Evolutionary conservation across 305 asterid genomes (phyloP).

Genomic region (Euphrasia arctica): DNA sequence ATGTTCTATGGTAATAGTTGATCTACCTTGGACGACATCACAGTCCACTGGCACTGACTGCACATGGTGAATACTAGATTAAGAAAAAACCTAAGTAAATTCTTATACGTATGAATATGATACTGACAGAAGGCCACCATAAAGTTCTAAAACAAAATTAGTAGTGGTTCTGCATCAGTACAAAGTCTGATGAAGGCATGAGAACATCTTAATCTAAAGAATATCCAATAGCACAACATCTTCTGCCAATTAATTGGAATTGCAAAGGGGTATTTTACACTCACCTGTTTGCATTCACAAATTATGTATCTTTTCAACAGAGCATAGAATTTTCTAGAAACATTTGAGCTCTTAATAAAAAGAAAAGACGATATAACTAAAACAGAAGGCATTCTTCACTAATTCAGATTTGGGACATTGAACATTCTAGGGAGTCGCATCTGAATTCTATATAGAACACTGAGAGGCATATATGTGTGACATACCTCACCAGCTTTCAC

Average conservation of each 20-base stretch:
- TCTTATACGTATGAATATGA: conserved; percentile 6
- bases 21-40: conserved; percentile 85
- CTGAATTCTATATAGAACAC: conserved; percentile 1
- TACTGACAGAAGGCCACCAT: conserved; percentile 17
- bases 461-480: conserved; percentile 7
- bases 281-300: neutral
- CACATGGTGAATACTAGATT: conserved; percentile 33
- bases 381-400: neutral
- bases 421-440: neutral
- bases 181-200: neutral
- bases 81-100: conserved; percentile 21
- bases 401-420: conserved; percentile 8
- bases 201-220: conserved; percentile 8
- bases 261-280: neutral
- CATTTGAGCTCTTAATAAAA: neutral
- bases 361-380: neutral
- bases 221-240: neutral
- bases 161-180: conserved; percentile 15
- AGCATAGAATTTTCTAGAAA: neutral
- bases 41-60: conserved; percentile 99
- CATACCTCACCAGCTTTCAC: conserved; percentile 99
- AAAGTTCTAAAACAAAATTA: conserved; percentile 14
- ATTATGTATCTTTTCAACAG: conserved; percentile 4
- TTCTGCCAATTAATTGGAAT: neutral
- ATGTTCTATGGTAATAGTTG: conserved; percentile 95